These are phyloP conservation scores for Salix koriyanagi DNA, from an alignment of 345 rosid genomes.

Conservation along the genomic window DNA sequence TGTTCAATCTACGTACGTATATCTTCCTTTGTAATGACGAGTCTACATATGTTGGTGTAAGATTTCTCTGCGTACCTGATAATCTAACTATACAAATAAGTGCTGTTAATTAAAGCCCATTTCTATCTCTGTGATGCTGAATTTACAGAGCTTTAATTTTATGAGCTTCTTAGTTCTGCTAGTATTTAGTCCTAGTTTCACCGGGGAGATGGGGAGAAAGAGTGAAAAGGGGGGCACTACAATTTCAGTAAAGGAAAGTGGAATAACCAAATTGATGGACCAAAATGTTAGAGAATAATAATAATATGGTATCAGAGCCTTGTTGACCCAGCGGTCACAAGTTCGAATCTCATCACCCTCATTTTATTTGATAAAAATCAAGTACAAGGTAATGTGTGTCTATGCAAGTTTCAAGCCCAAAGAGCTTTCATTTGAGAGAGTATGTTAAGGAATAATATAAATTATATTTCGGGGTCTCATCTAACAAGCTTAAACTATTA, in stretches of 20 bases:
- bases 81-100: slow-evolving; percentile 9
- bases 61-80: not conserved
- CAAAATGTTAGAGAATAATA: no score
- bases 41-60: not conserved
- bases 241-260: not conserved
- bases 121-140: not conserved
- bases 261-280: not conserved
- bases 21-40: not conserved
- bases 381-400: no score
- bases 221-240: not conserved
- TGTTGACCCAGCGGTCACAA: no score
- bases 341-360: no score
- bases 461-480: rapidly evolving
- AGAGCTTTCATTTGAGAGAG: rapidly evolving
- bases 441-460: no score
- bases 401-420: no score
- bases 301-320: no score
- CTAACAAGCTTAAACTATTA: rapidly evolving
- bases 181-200: not conserved
- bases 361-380: no score
- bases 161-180: not conserved
- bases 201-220: not conserved
- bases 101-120: not conserved
- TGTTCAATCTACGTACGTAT: not conserved
- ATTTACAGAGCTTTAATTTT: not conserved